These are phyloP conservation scores for Gonapodya prolifera DNA, from an alignment of 192 early-diverging fungal species.

Conservation along the genomic window DNA sequence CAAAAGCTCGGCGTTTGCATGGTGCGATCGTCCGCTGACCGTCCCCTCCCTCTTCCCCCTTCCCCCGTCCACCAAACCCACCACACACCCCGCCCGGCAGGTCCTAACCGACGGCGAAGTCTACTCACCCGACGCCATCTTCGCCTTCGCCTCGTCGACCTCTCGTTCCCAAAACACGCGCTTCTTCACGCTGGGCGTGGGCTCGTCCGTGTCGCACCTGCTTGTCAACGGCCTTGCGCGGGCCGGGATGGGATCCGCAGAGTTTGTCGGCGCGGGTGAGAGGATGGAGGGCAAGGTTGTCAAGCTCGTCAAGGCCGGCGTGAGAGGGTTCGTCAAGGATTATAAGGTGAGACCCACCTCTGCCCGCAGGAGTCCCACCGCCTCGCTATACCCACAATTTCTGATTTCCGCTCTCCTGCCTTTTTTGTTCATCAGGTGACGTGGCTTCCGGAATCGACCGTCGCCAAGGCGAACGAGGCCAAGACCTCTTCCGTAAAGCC, in stretches of 20 bases:
- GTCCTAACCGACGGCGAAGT: constrained; percentile 14
- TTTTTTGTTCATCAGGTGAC: background rate
- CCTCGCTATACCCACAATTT: constrained; percentile 22
- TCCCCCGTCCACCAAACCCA: constrained; percentile 8
- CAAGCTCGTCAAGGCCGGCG: constrained; percentile 27
- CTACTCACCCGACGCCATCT: constrained; percentile 25
- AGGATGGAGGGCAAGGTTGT: constrained; percentile 36
- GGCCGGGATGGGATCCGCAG: constrained; percentile 29
- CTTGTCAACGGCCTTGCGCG: constrained; percentile 34
- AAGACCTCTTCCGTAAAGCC: background rate
- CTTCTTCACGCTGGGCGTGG: constrained; percentile 35
- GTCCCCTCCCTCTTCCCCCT: constrained; percentile 27
- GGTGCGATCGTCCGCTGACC: constrained; percentile 5
- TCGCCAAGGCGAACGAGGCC: background rate
- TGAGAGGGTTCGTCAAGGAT: background rate
- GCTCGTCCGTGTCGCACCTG: constrained; percentile 28
- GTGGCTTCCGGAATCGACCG: background rate
- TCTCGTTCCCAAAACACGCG: constrained; percentile 8
- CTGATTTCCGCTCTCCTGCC: background rate
- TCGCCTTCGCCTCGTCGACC: constrained; percentile 8
- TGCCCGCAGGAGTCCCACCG: constrained; percentile 20
- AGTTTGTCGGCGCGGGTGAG: constrained; percentile 29
- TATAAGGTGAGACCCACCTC: background rate
- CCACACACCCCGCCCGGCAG: background rate
- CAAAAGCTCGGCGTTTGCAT: constrained; percentile 14